Percentiles rank a stretch among this genome's conserved stretches.
phyloP scores from a whole-genome alignment of 164 flowering plant genomes.

The Litsea cubeba region DNA sequence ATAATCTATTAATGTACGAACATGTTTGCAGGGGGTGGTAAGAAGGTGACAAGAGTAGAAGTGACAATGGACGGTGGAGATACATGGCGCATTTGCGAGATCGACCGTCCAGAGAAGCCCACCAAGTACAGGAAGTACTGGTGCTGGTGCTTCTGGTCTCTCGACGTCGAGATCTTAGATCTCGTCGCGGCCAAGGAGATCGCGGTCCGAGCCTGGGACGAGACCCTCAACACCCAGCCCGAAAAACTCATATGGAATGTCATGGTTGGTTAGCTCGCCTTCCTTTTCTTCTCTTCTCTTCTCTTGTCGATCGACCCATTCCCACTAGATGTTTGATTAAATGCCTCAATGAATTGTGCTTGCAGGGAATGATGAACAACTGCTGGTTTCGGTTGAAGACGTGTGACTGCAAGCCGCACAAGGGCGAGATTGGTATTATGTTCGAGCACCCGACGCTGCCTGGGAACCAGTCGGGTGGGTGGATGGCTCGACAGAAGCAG shows the following conservation, averaged over 20 bases:
- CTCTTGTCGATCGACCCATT: no score
- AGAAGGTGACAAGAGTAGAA: conserved; percentile 91
- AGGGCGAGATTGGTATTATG: conserved; percentile 77
- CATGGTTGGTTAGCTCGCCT: conserved; percentile 46
- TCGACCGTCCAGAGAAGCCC: conserved; percentile 81
- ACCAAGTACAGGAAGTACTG: conserved; percentile 82
- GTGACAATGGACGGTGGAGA: conserved; percentile 95
- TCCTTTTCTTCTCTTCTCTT: no score
- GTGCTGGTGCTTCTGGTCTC: conserved; percentile 99
- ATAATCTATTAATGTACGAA: no score
- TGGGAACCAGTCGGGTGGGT: conserved; percentile 87
- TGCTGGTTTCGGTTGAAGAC: conserved; percentile 92
- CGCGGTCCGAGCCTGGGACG: conserved; percentile 95
- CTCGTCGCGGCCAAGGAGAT: conserved; percentile 79
- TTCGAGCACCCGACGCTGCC: conserved; percentile 93
- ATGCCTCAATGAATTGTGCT: no score
- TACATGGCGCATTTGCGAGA: conserved; percentile 57
- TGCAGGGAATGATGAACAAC: conserved; percentile 99
- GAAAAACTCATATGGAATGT: conserved; percentile 95
- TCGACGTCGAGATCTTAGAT: conserved; percentile 81
- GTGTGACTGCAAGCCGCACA: conserved; percentile 64
- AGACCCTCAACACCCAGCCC: conserved; percentile 94
- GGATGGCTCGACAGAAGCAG: conserved; percentile 79
- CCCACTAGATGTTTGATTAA: no score
- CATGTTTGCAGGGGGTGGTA: conserved; percentile 66